Conservation (phyloP, 495 filamentous ascomycete genomes). For the Trichoderma virens region DNA sequence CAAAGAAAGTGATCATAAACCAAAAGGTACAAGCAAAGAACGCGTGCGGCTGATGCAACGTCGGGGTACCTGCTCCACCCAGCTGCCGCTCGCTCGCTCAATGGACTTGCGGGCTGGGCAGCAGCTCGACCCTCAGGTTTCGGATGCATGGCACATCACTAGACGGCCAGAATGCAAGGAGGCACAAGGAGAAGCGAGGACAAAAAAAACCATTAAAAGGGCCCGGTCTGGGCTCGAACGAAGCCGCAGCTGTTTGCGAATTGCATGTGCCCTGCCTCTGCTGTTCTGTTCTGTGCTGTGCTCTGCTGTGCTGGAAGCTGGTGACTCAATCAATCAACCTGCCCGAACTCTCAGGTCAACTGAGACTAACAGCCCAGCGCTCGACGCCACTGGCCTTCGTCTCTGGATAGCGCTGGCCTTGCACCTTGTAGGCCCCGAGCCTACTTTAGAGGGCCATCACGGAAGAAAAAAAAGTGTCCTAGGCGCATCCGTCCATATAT, state of each 20-base stretch:
- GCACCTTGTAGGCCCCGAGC: neutral
- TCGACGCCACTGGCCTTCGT: neutral
- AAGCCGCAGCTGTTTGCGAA: too few relatives aligned
- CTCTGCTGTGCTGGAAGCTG: too few relatives aligned
- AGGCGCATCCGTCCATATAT: neutral
- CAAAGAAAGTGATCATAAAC: too few relatives aligned
- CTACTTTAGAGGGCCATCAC: neutral
- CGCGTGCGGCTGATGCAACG: constrained; percentile 5
- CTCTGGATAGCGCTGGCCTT: neutral
- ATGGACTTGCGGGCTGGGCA: neutral
- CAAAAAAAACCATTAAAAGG: neutral
- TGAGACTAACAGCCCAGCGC: too few relatives aligned
- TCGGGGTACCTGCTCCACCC: neutral
- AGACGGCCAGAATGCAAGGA: neutral
- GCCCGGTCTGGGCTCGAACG: neutral
- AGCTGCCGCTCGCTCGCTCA: neutral
- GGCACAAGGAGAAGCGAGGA: neutral
- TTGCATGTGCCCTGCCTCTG: too few relatives aligned
- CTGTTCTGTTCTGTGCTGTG: too few relatives aligned
- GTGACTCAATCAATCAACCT: neutral
- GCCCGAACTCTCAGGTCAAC: too few relatives aligned
- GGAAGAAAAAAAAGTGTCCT: constrained; percentile 7
- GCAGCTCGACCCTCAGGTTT: neutral
- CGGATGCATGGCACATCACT: neutral
- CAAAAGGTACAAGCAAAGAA: neutral